phyloP scores from a whole-genome alignment of 1,139 yeast species.

The Candida mesenterica region DNA sequence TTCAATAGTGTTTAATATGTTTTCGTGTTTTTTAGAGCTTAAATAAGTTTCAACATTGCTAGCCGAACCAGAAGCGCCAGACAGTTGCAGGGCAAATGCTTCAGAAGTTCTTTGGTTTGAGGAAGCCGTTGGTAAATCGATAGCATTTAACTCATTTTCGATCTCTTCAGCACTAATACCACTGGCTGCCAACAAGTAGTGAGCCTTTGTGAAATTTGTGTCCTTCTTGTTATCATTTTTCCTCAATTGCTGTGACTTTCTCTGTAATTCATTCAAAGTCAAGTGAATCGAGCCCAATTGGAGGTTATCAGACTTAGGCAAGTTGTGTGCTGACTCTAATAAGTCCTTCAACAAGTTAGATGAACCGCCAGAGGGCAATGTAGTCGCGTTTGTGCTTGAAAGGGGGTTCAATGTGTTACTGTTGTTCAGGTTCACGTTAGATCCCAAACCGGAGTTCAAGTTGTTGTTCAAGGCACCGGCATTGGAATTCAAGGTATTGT shows the following conservation, averaged over 20 bases:
- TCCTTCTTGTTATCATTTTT: constrained; percentile 36
- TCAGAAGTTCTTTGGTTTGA: constrained; percentile 5
- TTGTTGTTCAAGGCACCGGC: too few species aligned
- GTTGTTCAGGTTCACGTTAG: neutral
- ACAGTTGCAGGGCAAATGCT: constrained; percentile 11
- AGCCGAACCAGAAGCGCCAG: constrained; percentile 3
- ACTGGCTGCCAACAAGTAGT: constrained; percentile 83
- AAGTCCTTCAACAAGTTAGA: constrained; percentile 53
- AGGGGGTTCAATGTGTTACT: neutral
- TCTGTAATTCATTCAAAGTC: constrained; percentile 74
- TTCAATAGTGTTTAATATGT: constrained; percentile 79
- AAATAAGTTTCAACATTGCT: constrained; percentile 53
- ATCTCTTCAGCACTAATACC: constrained; percentile 89
- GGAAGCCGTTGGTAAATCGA: constrained; percentile 24
- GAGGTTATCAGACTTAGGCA: constrained; percentile 59
- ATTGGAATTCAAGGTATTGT: too few species aligned
- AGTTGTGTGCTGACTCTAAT: constrained; percentile 65
- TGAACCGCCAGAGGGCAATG: constrained; percentile 9
- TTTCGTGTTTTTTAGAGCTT: constrained; percentile 75
- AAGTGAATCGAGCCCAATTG: constrained; percentile 72
- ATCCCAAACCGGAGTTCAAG: too few species aligned
- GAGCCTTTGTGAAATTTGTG: constrained; percentile 76
- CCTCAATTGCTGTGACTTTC: constrained; percentile 64
- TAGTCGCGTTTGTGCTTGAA: constrained; percentile 4
- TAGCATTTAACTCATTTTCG: constrained; percentile 57